Evolutionary conservation across 2,329 filamentous ascomycete genomes (phyloP), one percentile per base, ranked within the genome.

Genomic region (Stagonosporopsis vannaccii): DNA sequence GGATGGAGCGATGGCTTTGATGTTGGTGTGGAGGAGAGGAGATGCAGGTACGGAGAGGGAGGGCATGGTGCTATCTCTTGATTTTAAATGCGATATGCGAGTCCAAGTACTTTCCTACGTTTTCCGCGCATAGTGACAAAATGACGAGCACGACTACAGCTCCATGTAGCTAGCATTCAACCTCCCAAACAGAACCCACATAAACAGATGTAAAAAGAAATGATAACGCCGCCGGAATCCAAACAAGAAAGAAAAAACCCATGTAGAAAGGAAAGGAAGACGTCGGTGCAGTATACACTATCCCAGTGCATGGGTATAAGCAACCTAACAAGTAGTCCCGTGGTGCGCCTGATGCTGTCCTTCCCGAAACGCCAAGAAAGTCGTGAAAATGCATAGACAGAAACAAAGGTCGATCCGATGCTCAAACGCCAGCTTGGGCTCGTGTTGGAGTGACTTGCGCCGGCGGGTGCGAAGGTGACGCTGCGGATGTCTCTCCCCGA

Each of bases 221-320:
- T 20, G n/a, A 23, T 22, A 30, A 53, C 50, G 50, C 50, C 49
- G 26, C 42, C 36, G 3, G 9, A 41, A 28, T 23, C 43, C 33
- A 32, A 35, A n/a, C n/a, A n/a, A n/a, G n/a, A n/a, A n/a, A n/a
- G n/a, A n/a, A 25, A 41, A 4, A 25, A 15, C 25, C 9, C 12
- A 22, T 36, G 45, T 22, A 11, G 11, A 53, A 49, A 56, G 52
- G 46, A 56, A 56, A 50, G 45, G 40, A 50, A 35, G n/a, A 40
- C 35, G 45, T 48, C 54, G 45, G 51, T 54, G 62, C 57, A 58
- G 53, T 62, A 51, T 67, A 64, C 64, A 67, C 62, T 67, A 48
- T 64, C 59, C 61, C 59, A 63, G 64, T 64, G 62, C 52, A 61
- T 55, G 62, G 64, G 64, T 67, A 66, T 67, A 66, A 66, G 57